Evolutionary conservation across 1,284 basidiomycete species (phyloP).

Genomic region (Pyrrhoderma noxium): DNA sequence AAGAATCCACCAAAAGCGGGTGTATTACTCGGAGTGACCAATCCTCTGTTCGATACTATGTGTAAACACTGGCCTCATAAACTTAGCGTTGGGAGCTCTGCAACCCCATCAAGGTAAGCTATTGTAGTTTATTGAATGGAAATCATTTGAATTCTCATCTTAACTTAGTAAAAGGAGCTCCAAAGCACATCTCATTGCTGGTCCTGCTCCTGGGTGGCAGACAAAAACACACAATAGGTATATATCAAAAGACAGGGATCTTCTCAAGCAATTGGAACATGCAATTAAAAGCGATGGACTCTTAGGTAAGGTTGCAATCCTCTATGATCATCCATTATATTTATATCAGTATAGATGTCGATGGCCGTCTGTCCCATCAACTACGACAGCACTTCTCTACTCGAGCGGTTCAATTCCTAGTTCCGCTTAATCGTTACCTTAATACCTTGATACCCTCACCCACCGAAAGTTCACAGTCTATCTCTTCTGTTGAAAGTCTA

Average conservation of each 20-base stretch:
- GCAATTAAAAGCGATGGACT: conserved; percentile 43
- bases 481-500: background rate
- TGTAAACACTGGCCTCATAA: conserved; percentile 93
- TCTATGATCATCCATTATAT: background rate
- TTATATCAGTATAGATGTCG: conserved; percentile 32
- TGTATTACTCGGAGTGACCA: conserved; percentile 85
- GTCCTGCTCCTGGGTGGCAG: conserved; percentile 64
- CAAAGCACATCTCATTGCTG: conserved; percentile 30
- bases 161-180: conserved; percentile 5
- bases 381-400: conserved; percentile 83
- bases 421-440: conserved; percentile 90
- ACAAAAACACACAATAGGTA: conserved; percentile 77
- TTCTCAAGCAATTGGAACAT: conserved; percentile 64
- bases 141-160: background rate
- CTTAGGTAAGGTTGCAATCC: conserved; percentile 39
- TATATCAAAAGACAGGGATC: conserved; percentile 73
- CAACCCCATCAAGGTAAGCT: too few relatives aligned
- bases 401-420: conserved; percentile 83
- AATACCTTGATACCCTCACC: conserved; percentile 80
- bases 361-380: conserved; percentile 54
- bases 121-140: too few relatives aligned
- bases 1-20: conserved; percentile 81
- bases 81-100: conserved; percentile 48
- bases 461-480: conserved; percentile 19
- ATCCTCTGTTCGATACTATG: conserved; percentile 86